Base-by-base conservation (phyloP, 345 rosid species). In the Erodium maritimum region DNA sequence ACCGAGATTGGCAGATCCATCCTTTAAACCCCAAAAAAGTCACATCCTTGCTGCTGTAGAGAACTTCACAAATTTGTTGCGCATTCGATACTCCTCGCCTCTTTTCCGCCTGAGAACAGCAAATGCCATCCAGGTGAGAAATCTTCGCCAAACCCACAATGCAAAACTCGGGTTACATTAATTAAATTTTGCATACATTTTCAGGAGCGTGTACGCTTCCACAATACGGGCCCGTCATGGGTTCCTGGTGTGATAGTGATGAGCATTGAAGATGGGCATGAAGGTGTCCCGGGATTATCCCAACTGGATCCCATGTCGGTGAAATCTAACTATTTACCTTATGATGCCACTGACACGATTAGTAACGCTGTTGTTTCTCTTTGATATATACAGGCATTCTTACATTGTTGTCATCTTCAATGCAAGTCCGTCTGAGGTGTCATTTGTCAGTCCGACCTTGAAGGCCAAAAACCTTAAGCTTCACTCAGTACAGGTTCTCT, bases 21-120 rank as follows among this genome's bases (percentile, higher is more conserved):
- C 90, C 50, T 91, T 88, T 77, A 88, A 86, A 75, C 93, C 96
- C 72, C 77, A 83, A 59, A 82, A 73, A 63, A 59, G 72, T 56
- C 91, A 84, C 71, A 86, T 91, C 64, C 76, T 84, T 57, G 87
- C 88, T 34, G 80, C 88, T 14, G 71, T 84, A 54, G 78, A 84
- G 58, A 88, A 81, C 71, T 91, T 88, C 71, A 62, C 65, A 61
- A 77, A 81, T 66, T 62, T 84, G 55, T 77, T 91, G 62, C 71
- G 76, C 37, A 86, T 91, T 46, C 82, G 95, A 63, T 91, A 91
- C 73, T 91, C 96, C 51, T 91, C 98, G 6, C 93, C 87, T 0
- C 96, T 88, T 72, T 86, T 91, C 69, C 87, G 90, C 54, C 73
- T 91, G 63, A 77, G 67, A 61, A 67, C 96, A 59, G 86, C 88